phyloP scores from a whole-genome alignment of 352 stramenopile genomes.

The Globisporangium cystogenes region DNA sequence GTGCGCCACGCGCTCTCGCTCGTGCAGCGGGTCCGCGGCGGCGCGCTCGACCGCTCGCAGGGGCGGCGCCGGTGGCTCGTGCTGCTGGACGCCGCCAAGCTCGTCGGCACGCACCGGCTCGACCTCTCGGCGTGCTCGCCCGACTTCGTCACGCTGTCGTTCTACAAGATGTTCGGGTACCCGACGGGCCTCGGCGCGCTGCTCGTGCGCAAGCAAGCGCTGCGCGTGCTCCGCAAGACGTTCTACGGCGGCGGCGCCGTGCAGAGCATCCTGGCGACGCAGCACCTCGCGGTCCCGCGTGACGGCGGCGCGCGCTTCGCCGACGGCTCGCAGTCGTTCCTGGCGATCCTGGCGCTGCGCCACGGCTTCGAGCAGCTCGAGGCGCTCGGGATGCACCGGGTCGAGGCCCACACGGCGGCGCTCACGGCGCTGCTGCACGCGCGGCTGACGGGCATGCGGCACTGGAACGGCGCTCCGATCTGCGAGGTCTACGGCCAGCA shows the following conservation, averaged over 20 bases:
- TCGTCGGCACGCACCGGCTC: slow-evolving; percentile 43
- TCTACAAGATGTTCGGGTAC: slow-evolving; percentile 84
- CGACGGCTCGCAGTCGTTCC: slow-evolving; percentile 64
- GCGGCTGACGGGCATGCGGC: slow-evolving; percentile 26
- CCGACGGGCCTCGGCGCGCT: slow-evolving; percentile 61
- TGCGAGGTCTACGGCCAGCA: slow-evolving; percentile 55
- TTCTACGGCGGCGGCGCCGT: slow-evolving; percentile 71
- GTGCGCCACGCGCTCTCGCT: slow-evolving; percentile 39
- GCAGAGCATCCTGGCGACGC: slow-evolving; percentile 47
- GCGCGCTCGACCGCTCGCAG: slow-evolving; percentile 4
- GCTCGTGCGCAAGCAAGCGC: slow-evolving; percentile 33
- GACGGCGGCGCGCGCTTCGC: slow-evolving; percentile 29
- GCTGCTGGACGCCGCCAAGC: slow-evolving; percentile 69
- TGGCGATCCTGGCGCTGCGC: slow-evolving; percentile 52
- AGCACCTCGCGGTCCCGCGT: slow-evolving; percentile 29
- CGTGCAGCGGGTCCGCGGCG: slow-evolving; percentile 25
- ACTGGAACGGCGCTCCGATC: slow-evolving; percentile 43
- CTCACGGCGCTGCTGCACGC: slow-evolving; percentile 35
- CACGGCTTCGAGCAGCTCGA: slow-evolving; percentile 45
- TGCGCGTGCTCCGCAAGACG: slow-evolving; percentile 34
- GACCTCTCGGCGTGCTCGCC: slow-evolving; percentile 38
- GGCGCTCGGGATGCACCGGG: slow-evolving; percentile 33
- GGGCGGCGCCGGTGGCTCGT: slow-evolving; percentile 36
- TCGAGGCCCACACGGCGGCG: slow-evolving; percentile 42
- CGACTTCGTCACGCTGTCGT: slow-evolving; percentile 73